Base-by-base conservation (phyloP, 73 alveolate species). In the Paramecium pentaurelia region DNA sequence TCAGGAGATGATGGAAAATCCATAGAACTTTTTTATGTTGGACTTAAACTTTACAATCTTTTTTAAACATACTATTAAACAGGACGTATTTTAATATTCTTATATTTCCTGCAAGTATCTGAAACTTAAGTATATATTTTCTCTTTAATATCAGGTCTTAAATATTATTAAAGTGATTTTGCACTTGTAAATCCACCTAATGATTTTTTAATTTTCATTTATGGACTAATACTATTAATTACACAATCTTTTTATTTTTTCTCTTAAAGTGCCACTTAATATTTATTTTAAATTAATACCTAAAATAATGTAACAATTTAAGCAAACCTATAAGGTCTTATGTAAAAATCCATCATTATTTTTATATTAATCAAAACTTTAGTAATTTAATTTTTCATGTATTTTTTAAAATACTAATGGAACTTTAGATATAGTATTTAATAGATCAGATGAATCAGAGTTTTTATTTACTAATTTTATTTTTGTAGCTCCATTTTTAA, bases 1-100 rank as follows among this genome's bases (percentile, higher is more conserved):
- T 80, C 91, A 45, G 91, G 75, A 18, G 91, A 40, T 45, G 91
- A 80, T 0, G 91, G 91, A 25, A 40, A 80, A 20, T 80, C 91
- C 2, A 80, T 44, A n/a, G 91, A 80, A 47, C 58, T 38, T 80
- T 80, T 80, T 32, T 80, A 14, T n/a, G 75, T 34, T 10, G 91
- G 47, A 64, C 84, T 64, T 14, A 80, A 80, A 32, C 91, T 80
- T 36, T 45, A 16, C 18, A 32, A 45, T 64, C 84, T 64, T 34
- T 32, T 8, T 6, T 64, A 25, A 9, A 80, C 27, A 47, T 80
- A 80, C 16, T 42, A 22, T 45, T 80, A 47, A 2, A 80, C 49
- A 18, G 91, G 91, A 9, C 58, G 49, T 18, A 49, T 80, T 28
- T 42, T 54, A 6, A 54, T 16, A 54, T 54, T 80, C 16, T n/a